Evolutionary conservation across 139 green algal genomes (phyloP).

Genomic region (Chloropicon primus): DNA sequence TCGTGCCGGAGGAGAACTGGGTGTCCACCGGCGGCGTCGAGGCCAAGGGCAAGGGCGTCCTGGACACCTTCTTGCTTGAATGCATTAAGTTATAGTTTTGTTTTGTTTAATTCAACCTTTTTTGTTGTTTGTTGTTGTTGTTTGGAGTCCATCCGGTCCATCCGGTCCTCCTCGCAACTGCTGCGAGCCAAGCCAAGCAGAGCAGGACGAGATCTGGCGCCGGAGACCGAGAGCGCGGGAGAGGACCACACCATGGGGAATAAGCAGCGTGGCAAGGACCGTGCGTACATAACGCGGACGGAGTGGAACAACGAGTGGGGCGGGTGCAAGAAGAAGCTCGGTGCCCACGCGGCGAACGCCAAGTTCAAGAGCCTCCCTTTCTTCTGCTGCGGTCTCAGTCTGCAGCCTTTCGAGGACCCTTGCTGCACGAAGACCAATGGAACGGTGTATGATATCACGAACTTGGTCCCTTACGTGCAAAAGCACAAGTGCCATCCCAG

Average conservation of each 20-base stretch:
- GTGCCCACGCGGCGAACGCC: background rate
- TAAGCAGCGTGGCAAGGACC: conserved; percentile 45
- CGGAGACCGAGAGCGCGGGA: too few species aligned
- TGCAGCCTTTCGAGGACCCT: conserved; percentile 87
- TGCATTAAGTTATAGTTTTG: background rate
- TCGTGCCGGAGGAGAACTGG: background rate
- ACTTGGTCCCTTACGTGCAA: conserved; percentile 73
- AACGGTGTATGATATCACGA: conserved; percentile 59
- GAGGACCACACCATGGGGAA: too few species aligned
- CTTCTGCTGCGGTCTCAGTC: conserved; percentile 83
- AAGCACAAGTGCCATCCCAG: conserved; percentile 76
- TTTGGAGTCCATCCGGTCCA: background rate
- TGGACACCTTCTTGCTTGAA: background rate
- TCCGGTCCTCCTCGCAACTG: too few species aligned
- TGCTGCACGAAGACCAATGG: conserved; percentile 54
- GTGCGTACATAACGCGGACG: conserved; percentile 70
- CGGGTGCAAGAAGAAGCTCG: conserved; percentile 37
- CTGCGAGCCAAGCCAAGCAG: too few species aligned
- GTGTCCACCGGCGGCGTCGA: background rate
- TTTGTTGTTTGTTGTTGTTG: background rate
- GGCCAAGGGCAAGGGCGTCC: background rate
- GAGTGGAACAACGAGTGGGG: conserved; percentile 79
- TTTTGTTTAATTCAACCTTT: background rate
- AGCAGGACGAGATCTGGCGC: too few species aligned
- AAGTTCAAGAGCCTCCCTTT: conserved; percentile 76